These are phyloP conservation scores for Euphorbia schlechtendalii DNA, from an alignment of 441 rosid species.

Conservation along the genomic window DNA sequence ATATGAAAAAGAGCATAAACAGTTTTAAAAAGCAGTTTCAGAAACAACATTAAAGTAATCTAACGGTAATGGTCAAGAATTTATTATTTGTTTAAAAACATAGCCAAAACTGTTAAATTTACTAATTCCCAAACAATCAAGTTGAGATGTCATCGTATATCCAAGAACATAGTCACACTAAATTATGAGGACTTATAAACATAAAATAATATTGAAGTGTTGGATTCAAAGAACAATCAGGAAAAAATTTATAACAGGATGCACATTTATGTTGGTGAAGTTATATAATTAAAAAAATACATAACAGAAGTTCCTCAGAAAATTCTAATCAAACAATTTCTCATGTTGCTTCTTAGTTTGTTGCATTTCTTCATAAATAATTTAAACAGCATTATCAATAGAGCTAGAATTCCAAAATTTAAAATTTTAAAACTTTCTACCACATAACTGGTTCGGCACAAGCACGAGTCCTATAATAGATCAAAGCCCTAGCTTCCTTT, in stretches of 20 bases:
- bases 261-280: neutral
- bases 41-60: neutral
- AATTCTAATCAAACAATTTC: neutral
- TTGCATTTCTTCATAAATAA: neutral
- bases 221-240: neutral
- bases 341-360: neutral
- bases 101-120: neutral
- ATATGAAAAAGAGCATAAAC: neutral
- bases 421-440: neutral
- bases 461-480: neutral
- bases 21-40: neutral
- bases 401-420: neutral
- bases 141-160: neutral
- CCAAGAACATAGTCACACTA: neutral
- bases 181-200: neutral
- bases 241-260: no score
- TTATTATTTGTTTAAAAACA: neutral
- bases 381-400: neutral
- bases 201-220: neutral
- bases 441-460: neutral
- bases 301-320: neutral
- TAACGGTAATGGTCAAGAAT: neutral
- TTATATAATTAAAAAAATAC: neutral
- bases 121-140: neutral
- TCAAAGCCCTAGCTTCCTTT: neutral